These are phyloP conservation scores for Collybia nuda DNA, from an alignment of 768 basidiomycete genomes.

Conservation along the genomic window DNA sequence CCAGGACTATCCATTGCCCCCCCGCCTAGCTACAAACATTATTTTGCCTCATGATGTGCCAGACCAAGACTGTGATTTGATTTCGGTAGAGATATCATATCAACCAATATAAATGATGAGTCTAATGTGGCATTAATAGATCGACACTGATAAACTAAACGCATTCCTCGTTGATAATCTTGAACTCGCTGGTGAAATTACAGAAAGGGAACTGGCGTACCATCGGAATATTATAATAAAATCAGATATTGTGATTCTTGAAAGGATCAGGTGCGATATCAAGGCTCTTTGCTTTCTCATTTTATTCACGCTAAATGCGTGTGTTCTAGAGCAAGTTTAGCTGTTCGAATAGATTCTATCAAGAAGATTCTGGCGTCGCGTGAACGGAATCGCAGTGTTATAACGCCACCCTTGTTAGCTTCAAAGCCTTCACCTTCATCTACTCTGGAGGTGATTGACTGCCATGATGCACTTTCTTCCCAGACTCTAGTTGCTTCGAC, in stretches of 20 bases:
- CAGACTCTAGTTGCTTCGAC: no score
- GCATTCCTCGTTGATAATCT: conserved; percentile 27
- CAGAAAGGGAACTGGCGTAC: conserved; percentile 13
- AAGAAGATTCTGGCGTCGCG: conserved; percentile 29
- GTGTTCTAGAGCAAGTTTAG: conserved; percentile 28
- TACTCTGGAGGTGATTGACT: no score
- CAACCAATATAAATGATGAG: background rate
- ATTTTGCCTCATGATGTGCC: background rate
- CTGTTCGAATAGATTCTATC: conserved; percentile 37
- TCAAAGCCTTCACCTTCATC: no score
- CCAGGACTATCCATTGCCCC: conserved; percentile 21
- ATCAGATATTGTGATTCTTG: conserved; percentile 41
- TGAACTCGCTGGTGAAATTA: conserved; percentile 20
- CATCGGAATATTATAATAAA: conserved; percentile 16
- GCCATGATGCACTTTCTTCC: no score
- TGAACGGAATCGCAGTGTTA: conserved; percentile 3
- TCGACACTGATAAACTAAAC: conserved; percentile 25
- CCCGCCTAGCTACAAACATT: background rate
- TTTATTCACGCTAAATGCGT: conserved; percentile 1
- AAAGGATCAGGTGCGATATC: conserved; percentile 35
- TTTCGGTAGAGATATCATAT: conserved; percentile 15
- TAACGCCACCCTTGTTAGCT: background rate
- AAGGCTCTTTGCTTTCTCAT: background rate
- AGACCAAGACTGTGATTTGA: conserved; percentile 24
- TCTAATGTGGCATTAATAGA: conserved; percentile 19